Evolutionary conservation across 768 basidiomycete species (phyloP).

Genomic region (Coprinopsis strossmayeri): DNA sequence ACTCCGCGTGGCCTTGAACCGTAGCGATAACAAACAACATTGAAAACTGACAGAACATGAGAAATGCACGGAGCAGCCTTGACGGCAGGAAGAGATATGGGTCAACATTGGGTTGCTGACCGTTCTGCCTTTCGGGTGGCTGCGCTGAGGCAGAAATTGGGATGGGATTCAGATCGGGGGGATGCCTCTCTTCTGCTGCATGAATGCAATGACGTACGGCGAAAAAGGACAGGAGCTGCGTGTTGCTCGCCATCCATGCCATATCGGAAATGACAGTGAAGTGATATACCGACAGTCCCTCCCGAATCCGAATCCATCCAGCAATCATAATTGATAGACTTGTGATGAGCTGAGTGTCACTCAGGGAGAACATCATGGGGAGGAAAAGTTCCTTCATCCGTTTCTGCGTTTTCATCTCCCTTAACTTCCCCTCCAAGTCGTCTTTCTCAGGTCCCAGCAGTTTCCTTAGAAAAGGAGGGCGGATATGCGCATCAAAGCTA

Average conservation of each 20-base stretch:
- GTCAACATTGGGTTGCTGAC: neutral
- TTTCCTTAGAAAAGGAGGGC: neutral
- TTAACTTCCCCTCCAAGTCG: neutral
- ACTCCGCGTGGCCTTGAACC: conserved; percentile 1
- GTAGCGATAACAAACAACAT: neutral
- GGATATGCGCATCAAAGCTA: neutral
- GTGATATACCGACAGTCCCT: conserved; percentile 7
- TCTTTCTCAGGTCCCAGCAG: neutral
- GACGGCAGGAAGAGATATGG: neutral
- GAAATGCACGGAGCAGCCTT: neutral
- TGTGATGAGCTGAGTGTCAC: conserved; percentile 9
- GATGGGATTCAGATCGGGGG: too few species aligned
- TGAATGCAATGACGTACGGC: neutral
- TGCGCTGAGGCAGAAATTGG: too few species aligned
- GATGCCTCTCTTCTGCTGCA: neutral
- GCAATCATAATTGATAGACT: conserved; percentile 1
- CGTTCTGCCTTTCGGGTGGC: neutral
- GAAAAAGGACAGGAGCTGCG: conserved; percentile 6
- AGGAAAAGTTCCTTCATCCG: neutral
- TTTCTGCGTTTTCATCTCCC: too few species aligned
- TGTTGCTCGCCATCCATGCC: conserved; percentile 5
- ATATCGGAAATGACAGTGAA: conserved; percentile 2
- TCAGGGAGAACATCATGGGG: conserved; percentile 7
- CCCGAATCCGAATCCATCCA: conserved; percentile 1
- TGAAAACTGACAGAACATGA: conserved; percentile 1